A percentile compares a stretch with the other conserved stretches of the same genome.
phyloP scores from a whole-genome alignment of 441 rosid genomes.

The Adansonia madagascariensis region DNA sequence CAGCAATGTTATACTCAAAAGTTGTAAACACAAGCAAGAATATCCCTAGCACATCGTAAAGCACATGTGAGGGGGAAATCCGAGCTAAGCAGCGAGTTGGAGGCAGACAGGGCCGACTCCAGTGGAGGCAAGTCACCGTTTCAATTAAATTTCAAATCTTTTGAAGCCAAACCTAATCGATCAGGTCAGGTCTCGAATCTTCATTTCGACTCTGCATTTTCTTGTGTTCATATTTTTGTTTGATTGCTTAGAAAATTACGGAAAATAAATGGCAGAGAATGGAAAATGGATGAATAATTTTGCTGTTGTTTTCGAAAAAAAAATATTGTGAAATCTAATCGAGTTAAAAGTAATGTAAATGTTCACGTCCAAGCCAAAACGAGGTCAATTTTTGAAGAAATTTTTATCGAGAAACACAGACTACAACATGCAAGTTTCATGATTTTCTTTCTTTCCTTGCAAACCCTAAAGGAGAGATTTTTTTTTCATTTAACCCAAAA shows the following conservation, averaged over 20 bases:
- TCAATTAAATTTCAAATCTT: neutral
- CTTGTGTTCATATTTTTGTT: neutral
- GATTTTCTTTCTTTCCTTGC: neutral
- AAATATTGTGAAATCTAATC: neutral
- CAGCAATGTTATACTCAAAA: too few species aligned
- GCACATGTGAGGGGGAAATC: too few species aligned
- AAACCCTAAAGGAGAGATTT: neutral
- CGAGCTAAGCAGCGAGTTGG: slow-evolving; percentile 15
- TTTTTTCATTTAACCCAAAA: neutral
- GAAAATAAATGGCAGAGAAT: neutral
- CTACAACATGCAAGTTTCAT: neutral
- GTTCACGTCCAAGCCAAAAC: too few species aligned
- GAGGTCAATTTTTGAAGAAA: too few species aligned
- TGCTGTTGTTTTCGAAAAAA: neutral
- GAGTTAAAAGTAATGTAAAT: too few species aligned
- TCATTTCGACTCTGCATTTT: neutral
- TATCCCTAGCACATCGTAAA: neutral
- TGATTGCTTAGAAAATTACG: neutral
- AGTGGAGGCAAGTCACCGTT: neutral
- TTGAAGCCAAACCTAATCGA: slow-evolving; percentile 16
- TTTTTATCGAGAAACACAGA: too few species aligned
- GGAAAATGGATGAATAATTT: slow-evolving; percentile 1
- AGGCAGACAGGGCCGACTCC: neutral
- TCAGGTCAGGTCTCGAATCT: slow-evolving; percentile 1
- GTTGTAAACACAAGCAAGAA: too few species aligned